Base-by-base conservation (phyloP, 768 basidiomycete species). In the Russula dissimulans region DNA sequence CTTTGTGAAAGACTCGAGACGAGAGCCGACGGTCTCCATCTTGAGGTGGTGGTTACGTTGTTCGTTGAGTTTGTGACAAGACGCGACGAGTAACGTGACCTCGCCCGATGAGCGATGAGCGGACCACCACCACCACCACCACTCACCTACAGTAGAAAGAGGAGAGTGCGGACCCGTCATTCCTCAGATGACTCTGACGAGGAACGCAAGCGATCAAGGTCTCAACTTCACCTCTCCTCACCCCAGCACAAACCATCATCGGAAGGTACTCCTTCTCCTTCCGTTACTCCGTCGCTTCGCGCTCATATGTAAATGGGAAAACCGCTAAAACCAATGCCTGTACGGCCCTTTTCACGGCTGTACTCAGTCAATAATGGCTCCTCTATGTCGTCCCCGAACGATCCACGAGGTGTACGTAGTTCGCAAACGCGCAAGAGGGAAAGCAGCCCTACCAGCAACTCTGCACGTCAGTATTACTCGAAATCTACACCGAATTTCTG, bases 1-100 rank as follows among this genome's bases (percentile, higher is more conserved):
- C 72, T 84, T 85, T 8, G 73, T 65, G 70, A 91, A 93, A 0
- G 91, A 89, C 45, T 81, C 80, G 61, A 89, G 71, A 18, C 91
- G 82, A 42, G 55, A 34, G 41, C 54, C 45, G 52, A 54, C 60
- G 10, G 52, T 51, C 10, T 66, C 52, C 65, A 66, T 66, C n/a
- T 26, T 26, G 22, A 26, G 44, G n/a, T 1, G 31, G 36, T 36
- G 11, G 3, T 31, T 47, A 9, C 14, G 32, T n/a, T n/a, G n/a
- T 39, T 17, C 26, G 29, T 54, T 39, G 26, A 29, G 5, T 42
- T 15, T 12, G 15, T 12, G 46, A 56, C 46, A 41, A 17, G 47
- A 48, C 55, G 55, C 52, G 53, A 29, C 41, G 34, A 5, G 47
- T 57, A 61, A 57, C 55, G 60, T 61, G 60, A 61, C 60, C 39